Conservation (phyloP, 139 green algal species). For the Coccomyxa sp. region DNA sequence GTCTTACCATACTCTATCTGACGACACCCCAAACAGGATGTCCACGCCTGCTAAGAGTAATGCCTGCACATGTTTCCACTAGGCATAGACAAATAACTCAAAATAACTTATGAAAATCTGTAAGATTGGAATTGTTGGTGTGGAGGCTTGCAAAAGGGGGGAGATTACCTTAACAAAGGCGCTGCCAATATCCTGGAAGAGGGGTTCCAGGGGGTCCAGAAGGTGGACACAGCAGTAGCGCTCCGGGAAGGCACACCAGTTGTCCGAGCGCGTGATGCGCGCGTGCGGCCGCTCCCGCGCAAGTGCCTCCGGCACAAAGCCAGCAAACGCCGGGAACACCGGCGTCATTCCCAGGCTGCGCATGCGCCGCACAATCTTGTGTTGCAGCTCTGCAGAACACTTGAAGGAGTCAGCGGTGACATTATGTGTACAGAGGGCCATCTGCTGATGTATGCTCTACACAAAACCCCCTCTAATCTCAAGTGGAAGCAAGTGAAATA, state of each 20-base stretch:
- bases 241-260: slow-evolving; percentile 36
- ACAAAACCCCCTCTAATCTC: too few relatives aligned
- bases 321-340: slow-evolving; percentile 48
- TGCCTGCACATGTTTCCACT: background rate
- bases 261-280: slow-evolving; percentile 6
- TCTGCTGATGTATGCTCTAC: background rate
- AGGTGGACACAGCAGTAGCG: slow-evolving; percentile 26
- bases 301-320: slow-evolving; percentile 34
- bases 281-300: slow-evolving; percentile 16
- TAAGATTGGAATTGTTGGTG: too few relatives aligned
- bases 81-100: too few relatives aligned
- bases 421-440: background rate
- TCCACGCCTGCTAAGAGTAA: background rate
- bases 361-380: slow-evolving; percentile 38
- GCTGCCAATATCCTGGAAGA: slow-evolving; percentile 29
- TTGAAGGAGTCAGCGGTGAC: background rate
- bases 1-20: background rate
- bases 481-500: too few relatives aligned
- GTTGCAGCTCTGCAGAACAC: slow-evolving; percentile 16
- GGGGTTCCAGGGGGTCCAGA: slow-evolving; percentile 34
- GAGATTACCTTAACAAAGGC: slow-evolving; percentile 14
- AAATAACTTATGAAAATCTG: too few relatives aligned
- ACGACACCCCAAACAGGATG: too few relatives aligned
- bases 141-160: too few relatives aligned
- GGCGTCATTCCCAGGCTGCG: slow-evolving; percentile 40